A percentile compares a stretch with the other conserved stretches of the same genome.
Conservation (phyloP, 2,329 filamentous ascomycete genomes). For the Beauveria asiatica region DNA sequence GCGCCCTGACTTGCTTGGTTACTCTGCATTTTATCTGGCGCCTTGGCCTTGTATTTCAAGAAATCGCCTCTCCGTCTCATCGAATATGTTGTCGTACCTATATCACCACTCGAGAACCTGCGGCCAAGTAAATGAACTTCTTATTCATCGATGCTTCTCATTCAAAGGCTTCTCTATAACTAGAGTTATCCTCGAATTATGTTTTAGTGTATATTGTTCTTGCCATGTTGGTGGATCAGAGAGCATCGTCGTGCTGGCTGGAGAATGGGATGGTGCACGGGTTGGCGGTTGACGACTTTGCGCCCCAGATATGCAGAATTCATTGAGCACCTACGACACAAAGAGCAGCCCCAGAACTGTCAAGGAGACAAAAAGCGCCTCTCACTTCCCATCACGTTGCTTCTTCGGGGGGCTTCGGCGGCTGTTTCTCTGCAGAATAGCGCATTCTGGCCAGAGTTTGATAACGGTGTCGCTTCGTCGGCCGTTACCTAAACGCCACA, state of each 20-base stretch:
- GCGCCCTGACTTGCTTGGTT: not conserved
- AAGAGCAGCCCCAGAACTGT: not conserved
- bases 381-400: too few relatives aligned
- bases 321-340: not conserved
- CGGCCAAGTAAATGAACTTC: conserved; percentile 68
- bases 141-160: too few relatives aligned
- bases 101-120: conserved; percentile 62
- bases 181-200: too few relatives aligned
- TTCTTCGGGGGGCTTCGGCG: too few relatives aligned
- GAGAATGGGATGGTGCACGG: not conserved
- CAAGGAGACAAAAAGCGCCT: not conserved
- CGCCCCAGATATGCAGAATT: not conserved
- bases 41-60: conserved; percentile 11
- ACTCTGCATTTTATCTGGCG: not conserved
- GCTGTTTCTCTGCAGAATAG: too few relatives aligned
- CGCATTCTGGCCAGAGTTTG: too few relatives aligned
- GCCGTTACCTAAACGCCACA: too few relatives aligned
- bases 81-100: conserved; percentile 71
- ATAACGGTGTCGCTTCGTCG: too few relatives aligned
- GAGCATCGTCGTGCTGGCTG: not conserved
- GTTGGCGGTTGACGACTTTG: not conserved
- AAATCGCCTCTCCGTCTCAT: conserved; percentile 49
- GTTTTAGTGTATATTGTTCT: too few relatives aligned
- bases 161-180: too few relatives aligned
- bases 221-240: too few relatives aligned